These are phyloP conservation scores for Pseudocercospora fuligena DNA, from an alignment of 2,329 filamentous ascomycete genomes.

Conservation along the genomic window DNA sequence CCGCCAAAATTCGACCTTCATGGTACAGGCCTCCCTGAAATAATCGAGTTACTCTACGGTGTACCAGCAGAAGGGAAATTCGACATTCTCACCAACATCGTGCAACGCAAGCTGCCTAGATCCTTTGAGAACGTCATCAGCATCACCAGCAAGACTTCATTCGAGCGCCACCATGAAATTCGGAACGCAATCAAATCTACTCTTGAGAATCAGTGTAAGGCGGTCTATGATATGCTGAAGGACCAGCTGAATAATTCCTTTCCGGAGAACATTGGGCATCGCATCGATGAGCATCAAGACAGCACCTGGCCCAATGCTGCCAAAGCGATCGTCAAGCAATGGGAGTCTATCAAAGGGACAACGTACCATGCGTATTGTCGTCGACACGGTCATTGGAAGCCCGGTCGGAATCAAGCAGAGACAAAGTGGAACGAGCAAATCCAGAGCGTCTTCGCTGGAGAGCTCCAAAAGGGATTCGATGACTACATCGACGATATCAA, in stretches of 20 bases:
- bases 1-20: conserved; percentile 24
- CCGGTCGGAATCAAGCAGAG: background rate
- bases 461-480: background rate
- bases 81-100: background rate
- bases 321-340: conserved; percentile 1
- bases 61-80: conserved; percentile 7
- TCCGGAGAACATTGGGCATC: background rate
- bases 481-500: background rate
- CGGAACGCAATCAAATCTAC: background rate
- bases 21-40: conserved; percentile 29
- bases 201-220: background rate
- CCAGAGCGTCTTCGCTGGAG: background rate
- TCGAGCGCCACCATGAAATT: conserved; percentile 11
- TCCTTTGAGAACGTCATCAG: conserved; percentile 9
- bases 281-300: conserved; percentile 6
- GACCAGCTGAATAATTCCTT: background rate
- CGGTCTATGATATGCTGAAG: background rate
- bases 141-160: conserved; percentile 15
- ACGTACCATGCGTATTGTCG: conserved; percentile 19
- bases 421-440: conserved; percentile 16
- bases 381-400: conserved; percentile 17
- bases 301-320: conserved; percentile 2
- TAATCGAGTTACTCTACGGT: conserved; percentile 23
- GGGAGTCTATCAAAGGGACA: conserved; percentile 5
- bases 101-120: conserved; percentile 7